phyloP scores from a whole-genome alignment of 345 rosid species.

The Tarenaya hassleriana region DNA sequence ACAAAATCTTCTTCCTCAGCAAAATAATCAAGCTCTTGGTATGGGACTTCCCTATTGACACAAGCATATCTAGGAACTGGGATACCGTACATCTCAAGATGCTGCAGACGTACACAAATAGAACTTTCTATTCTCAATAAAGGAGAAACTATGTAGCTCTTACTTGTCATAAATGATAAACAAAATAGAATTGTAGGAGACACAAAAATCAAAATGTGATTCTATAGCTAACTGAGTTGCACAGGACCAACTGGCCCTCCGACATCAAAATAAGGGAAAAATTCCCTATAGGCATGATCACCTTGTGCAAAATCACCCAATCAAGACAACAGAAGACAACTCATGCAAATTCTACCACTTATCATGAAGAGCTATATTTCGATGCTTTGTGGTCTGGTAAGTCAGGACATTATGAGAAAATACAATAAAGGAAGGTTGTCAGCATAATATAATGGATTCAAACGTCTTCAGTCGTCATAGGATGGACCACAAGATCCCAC shows the following conservation, averaged over 20 bases:
- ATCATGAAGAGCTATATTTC: no score
- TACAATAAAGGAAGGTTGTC: not conserved
- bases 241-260: not conserved
- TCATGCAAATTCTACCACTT: no score
- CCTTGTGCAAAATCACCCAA: no score
- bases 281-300: no score
- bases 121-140: slow-evolving; percentile 8
- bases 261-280: no score
- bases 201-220: no score
- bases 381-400: no score
- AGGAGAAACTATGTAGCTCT: slow-evolving; percentile 10
- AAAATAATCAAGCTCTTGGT: slow-evolving; percentile 84
- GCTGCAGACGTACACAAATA: slow-evolving; percentile 34
- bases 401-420: not conserved
- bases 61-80: slow-evolving; percentile 96
- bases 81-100: slow-evolving; percentile 87
- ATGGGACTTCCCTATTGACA: slow-evolving; percentile 73
- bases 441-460: no score
- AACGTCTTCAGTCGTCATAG: not conserved
- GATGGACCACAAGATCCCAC: not conserved
- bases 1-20: slow-evolving; percentile 94
- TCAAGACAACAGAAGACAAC: no score
- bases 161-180: not conserved
- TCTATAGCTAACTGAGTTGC: not conserved
- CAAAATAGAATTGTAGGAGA: slow-evolving; percentile 4